Percentiles rank a stretch among this genome's conserved stretches.
These are phyloP conservation scores for Triticum turgidum DNA, from an alignment of 176 grass and related monocot genomes.

Conservation along the genomic window DNA sequence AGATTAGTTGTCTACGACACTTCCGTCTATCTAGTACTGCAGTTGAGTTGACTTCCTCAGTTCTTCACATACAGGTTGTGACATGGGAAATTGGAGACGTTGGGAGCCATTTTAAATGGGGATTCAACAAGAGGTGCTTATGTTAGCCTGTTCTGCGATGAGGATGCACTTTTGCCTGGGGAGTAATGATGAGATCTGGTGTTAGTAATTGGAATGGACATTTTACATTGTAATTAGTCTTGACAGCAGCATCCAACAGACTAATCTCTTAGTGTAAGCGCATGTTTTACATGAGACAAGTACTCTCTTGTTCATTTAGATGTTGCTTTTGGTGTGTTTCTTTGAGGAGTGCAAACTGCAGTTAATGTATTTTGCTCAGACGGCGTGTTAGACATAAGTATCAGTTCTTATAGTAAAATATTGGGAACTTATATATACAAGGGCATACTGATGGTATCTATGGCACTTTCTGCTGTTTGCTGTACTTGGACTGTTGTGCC, in stretches of 20 bases:
- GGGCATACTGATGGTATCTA: not conserved
- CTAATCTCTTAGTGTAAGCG: constrained; percentile 69
- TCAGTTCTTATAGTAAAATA: constrained; percentile 21
- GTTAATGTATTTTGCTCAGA: constrained; percentile 36
- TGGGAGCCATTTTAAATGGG: constrained; percentile 27
- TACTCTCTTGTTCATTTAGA: constrained; percentile 30
- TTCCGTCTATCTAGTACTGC: constrained; percentile 10
- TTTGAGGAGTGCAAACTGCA: constrained; percentile 30
- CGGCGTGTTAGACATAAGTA: not conserved
- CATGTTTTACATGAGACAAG: constrained; percentile 47
- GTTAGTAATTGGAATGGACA: constrained; percentile 48
- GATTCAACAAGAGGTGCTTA: constrained; percentile 36
- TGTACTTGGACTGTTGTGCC: constrained; percentile 25
- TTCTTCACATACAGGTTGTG: constrained; percentile 38
- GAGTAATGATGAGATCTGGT: constrained; percentile 42
- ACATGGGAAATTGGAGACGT: constrained; percentile 7
- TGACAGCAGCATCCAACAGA: constrained; percentile 63
- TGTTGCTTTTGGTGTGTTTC: constrained; percentile 29
- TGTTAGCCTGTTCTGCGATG: constrained; percentile 39
- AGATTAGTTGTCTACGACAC: constrained; percentile 5
- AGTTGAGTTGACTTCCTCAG: not conserved
- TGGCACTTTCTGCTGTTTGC: not conserved
- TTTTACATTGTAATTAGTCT: constrained; percentile 86
- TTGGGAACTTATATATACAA: not conserved
- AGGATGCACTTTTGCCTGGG: constrained; percentile 33